Evolutionary conservation across 495 filamentous ascomycete species (phyloP).

Genomic region (Oleoguttula mirabilis): DNA sequence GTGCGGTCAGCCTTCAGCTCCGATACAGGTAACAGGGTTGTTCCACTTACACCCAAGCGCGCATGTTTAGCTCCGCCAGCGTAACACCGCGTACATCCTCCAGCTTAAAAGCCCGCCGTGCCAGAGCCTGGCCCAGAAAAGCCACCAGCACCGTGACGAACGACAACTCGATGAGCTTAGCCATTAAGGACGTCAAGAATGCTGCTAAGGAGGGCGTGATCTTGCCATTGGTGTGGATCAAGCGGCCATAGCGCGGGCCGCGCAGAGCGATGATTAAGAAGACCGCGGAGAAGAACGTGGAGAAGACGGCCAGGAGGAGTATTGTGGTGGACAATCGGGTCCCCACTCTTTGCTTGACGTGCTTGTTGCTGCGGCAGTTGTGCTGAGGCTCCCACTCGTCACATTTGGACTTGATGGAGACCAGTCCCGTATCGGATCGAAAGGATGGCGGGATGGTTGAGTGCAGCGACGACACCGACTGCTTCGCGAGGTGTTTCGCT

Average conservation of each 20-base stretch:
- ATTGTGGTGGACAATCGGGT: constrained; percentile 49
- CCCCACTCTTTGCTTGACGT: constrained; percentile 29
- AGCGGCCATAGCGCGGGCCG: constrained; percentile 47
- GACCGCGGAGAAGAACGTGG: constrained; percentile 51
- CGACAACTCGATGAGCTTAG: constrained; percentile 62
- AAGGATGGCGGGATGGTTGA: constrained; percentile 2
- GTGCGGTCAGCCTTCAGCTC: too few relatives aligned
- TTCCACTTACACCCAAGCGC: constrained; percentile 47
- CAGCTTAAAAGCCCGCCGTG: constrained; percentile 46
- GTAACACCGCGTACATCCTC: constrained; percentile 46
- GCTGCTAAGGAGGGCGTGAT: constrained; percentile 46
- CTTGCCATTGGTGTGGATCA: constrained; percentile 36
- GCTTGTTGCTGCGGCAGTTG: constrained; percentile 23
- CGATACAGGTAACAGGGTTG: too few relatives aligned
- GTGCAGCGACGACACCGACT: constrained; percentile 1
- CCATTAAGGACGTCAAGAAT: constrained; percentile 49
- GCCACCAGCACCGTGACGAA: constrained; percentile 70
- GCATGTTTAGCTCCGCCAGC: constrained; percentile 50
- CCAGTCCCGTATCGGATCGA: constrained; percentile 1
- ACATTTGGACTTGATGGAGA: constrained; percentile 4
- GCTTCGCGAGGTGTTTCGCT: neutral
- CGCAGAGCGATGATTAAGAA: constrained; percentile 47
- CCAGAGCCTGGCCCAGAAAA: constrained; percentile 60
- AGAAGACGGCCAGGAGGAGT: constrained; percentile 50
- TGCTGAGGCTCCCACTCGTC: constrained; percentile 20